Base-by-base conservation (phyloP, 2,329 filamentous ascomycete species). In the Monilinia laxa region DNA sequence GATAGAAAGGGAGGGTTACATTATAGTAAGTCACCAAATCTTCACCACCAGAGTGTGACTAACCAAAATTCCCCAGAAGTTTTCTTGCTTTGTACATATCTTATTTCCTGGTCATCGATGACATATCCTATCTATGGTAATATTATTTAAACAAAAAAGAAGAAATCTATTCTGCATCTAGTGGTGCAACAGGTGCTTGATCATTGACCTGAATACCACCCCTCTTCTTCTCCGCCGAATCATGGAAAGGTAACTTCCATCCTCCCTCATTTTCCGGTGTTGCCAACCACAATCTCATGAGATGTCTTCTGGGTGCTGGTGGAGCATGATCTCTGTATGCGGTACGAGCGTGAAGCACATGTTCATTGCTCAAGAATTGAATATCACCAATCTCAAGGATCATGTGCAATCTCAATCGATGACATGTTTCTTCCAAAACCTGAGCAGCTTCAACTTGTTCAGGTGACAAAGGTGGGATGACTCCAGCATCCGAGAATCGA, bases 191-290 rank as follows among this genome's bases (percentile, higher is more conserved):
- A 1, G 92, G 92, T 11, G 89, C 81, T 35, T 84, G 90, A 76
- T 96, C 86, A 77, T 96, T 86, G 2, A 97, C 92, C 80, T 96
- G 93, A 71, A 96, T 91, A 0, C 92, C 93, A 10, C 92, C 92
- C 23, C 93, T 84, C 85, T 96, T 96, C 85, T 91, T 91, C 83
- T 95, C 90, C 66, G 85, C 81, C 66, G 85, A 90, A 78, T 96
- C 93, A 73, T 87, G 88, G 79, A 93, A 94, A 0, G 92, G 92
- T 77, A 96, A 78, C 62, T 85, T 87, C 92, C 92, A 96, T 0
- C 93, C 93, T 3, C 92, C 93, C 78, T 96, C 92, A 28, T 79
- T 82, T 79, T 94, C 90, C 0, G 92, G 92, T 2, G 90, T 92
- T 14, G 90, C 88, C 65, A 97, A 80, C 93, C 93, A 97, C 71